Conservation (phyloP, 169 alveolate species). For the Cystoisospora suis region DNA sequence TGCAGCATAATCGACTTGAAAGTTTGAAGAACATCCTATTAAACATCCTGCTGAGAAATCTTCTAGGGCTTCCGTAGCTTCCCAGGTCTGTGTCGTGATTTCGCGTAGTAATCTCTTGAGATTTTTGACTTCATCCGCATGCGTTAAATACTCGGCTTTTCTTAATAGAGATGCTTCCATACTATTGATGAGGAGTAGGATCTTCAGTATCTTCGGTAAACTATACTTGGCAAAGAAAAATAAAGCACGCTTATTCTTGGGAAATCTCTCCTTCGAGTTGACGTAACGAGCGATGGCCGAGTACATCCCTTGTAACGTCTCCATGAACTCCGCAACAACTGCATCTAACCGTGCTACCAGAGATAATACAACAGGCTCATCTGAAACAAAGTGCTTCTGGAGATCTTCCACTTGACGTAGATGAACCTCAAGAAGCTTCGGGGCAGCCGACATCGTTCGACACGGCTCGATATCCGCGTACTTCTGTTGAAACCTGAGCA, state of each 20-base stretch:
- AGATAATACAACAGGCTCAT: conserved; percentile 12
- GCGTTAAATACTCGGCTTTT: background rate
- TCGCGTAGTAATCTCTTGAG: background rate
- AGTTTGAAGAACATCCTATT: background rate
- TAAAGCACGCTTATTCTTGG: conserved; percentile 45
- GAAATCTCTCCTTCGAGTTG: conserved; percentile 10
- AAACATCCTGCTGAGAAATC: background rate
- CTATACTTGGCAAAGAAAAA: conserved; percentile 40
- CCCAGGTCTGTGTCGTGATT: background rate
- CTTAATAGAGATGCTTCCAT: background rate
- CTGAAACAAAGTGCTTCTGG: background rate
- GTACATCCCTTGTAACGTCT: background rate
- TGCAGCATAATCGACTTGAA: background rate
- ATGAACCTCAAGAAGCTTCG: background rate
- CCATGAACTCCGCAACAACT: background rate
- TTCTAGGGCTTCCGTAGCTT: background rate
- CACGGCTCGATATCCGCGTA: background rate
- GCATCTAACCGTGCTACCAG: conserved; percentile 34
- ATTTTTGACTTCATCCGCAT: background rate
- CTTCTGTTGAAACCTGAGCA: background rate
- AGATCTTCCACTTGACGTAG: background rate
- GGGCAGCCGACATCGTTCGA: conserved; percentile 39
- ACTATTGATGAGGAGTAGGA: background rate
- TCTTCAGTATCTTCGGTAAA: conserved; percentile 47
- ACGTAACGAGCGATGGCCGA: conserved; percentile 41